Evolutionary conservation across 441 rosid species (phyloP).

Genomic region (Mallotus japonicus): DNA sequence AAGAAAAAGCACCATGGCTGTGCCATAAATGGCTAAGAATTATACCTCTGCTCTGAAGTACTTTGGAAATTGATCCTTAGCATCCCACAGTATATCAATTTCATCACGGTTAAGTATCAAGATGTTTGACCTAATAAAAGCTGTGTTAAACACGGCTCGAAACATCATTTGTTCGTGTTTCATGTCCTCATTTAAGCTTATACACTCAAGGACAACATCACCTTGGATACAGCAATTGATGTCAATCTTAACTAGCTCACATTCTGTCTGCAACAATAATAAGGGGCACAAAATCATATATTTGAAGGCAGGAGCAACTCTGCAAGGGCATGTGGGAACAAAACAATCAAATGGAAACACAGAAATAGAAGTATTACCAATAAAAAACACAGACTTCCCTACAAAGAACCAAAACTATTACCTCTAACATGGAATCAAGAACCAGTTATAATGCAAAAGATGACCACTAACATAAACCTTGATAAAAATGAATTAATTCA

Average conservation of each 20-base stretch:
- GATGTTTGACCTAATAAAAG: slow-evolving; percentile 91
- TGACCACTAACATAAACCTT: not conserved
- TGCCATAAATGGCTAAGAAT: slow-evolving; percentile 18
- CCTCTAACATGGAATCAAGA: not conserved
- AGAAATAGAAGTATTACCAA: not conserved
- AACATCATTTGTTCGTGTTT: slow-evolving; percentile 78
- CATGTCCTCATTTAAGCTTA: slow-evolving; percentile 74
- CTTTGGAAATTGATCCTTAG: slow-evolving; percentile 76
- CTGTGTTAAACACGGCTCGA: slow-evolving; percentile 83
- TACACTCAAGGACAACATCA: slow-evolving; percentile 87
- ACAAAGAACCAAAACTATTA: slow-evolving; percentile 3
- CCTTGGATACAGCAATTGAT: slow-evolving; percentile 86
- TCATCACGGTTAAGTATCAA: slow-evolving; percentile 92
- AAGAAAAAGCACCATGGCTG: slow-evolving; percentile 15
- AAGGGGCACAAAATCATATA: slow-evolving; percentile 18
- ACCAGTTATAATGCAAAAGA: not conserved
- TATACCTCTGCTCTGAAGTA: slow-evolving; percentile 91
- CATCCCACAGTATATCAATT: slow-evolving; percentile 81
- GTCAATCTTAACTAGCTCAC: slow-evolving; percentile 83
- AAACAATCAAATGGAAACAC: not conserved
- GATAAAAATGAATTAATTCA: not conserved
- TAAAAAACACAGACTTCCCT: not conserved
- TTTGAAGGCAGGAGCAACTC: slow-evolving; percentile 4
- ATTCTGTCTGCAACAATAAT: slow-evolving; percentile 62
- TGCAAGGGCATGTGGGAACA: slow-evolving; percentile 1